Conservation (phyloP, 2,329 filamentous ascomycete species). For the Lasiodiplodia citricola region DNA sequence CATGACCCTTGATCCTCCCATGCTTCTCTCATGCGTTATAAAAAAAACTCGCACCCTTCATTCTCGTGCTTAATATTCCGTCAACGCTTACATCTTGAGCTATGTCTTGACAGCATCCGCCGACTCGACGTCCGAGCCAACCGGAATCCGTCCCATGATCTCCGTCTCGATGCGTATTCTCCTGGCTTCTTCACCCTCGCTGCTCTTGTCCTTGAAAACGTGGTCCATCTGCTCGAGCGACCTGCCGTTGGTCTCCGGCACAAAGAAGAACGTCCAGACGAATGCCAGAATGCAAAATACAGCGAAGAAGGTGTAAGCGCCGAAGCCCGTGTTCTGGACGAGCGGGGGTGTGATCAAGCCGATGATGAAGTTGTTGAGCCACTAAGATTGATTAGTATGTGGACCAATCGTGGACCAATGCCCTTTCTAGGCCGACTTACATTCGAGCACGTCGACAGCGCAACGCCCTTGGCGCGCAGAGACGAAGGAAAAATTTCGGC, state of each 20-base stretch:
- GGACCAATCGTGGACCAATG: constrained; percentile 27
- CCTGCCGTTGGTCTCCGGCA: constrained; percentile 44
- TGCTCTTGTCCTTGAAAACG: constrained; percentile 42
- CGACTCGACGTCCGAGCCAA: constrained; percentile 17
- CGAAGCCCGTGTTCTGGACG: constrained; percentile 61
- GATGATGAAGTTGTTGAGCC: constrained; percentile 69
- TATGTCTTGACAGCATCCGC: constrained; percentile 5
- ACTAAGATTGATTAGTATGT: constrained; percentile 37
- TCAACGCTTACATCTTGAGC: neutral
- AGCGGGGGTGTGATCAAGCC: constrained; percentile 70
- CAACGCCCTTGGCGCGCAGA: constrained; percentile 68
- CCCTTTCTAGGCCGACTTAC: constrained; percentile 46
- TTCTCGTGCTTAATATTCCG: neutral
- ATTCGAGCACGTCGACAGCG: constrained; percentile 66
- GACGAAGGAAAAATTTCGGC: constrained; percentile 69
- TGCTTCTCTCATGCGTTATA: neutral
- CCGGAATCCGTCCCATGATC: constrained; percentile 9
- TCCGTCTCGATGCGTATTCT: constrained; percentile 40
- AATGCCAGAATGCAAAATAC: constrained; percentile 43
- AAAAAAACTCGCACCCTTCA: neutral
- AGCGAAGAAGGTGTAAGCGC: constrained; percentile 47
- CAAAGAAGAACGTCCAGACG: constrained; percentile 42
- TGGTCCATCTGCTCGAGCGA: constrained; percentile 45
- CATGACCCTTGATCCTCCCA: neutral
- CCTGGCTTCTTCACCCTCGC: constrained; percentile 41